These are phyloP conservation scores for Thalassiosira exigua DNA, from an alignment of 352 stramenopile species.

Conservation along the genomic window DNA sequence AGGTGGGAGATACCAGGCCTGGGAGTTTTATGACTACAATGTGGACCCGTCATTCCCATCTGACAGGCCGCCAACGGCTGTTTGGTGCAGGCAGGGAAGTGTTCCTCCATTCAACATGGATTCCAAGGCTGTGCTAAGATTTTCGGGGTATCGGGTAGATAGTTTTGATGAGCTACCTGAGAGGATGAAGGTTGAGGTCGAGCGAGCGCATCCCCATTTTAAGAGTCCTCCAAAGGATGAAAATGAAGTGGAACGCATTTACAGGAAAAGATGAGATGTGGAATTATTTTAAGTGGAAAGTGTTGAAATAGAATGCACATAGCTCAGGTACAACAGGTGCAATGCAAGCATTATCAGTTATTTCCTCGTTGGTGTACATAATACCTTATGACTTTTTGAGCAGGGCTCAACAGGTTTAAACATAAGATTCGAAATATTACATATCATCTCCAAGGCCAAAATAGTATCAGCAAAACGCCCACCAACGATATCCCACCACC, in stretches of 20 bases:
- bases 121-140: constrained; percentile 45
- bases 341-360: no score
- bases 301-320: no score
- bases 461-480: constrained; percentile 82
- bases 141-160: constrained; percentile 46
- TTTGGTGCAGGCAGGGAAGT: constrained; percentile 51
- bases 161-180: constrained; percentile 48
- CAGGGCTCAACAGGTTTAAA: not conserved
- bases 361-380: no score
- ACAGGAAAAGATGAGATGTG: constrained; percentile 12
- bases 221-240: constrained; percentile 32
- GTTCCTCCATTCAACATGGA: constrained; percentile 53
- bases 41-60: constrained; percentile 42
- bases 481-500: constrained; percentile 78
- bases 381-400: not conserved
- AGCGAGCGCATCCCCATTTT: constrained; percentile 36
- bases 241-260: constrained; percentile 39
- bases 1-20: constrained; percentile 48
- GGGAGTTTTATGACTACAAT: constrained; percentile 67
- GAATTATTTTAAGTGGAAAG: constrained; percentile 12
- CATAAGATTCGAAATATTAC: no score
- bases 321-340: no score
- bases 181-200: constrained; percentile 42
- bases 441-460: constrained; percentile 74
- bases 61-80: constrained; percentile 33